Base-by-base conservation (phyloP, 1,139 yeast genomes). In the Spathaspora sp. region DNA sequence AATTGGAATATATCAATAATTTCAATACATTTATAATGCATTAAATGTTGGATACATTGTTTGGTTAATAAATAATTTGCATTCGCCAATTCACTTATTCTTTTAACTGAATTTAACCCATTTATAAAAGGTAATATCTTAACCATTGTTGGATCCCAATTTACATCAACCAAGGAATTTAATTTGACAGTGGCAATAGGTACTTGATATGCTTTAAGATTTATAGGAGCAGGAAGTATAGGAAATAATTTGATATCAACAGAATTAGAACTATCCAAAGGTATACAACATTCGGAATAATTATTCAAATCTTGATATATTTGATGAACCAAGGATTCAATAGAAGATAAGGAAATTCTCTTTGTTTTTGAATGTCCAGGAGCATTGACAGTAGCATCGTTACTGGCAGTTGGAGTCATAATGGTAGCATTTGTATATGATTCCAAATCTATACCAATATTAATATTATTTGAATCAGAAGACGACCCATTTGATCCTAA, bases 61-160 rank as follows among this genome's bases (percentile, higher is more conserved):
- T 84, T 82, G 4, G 96, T 89, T 44, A 93, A 70, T 15, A 77
- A 70, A 53, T 84, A 86, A 57, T 90, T 95, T 23, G 97, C 87
- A 55, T 88, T 83, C 1, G 97, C 90, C 42, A 90, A 63, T 48
- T 82, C 82, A 36, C 97, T 81, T 37, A 95, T 91, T 49, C 80
- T 78, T 38, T 81, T 77, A 16, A 93, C 81, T 2, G 95, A 88
- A 60, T 93, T 91, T 43, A 90, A 74, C 1, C 99, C 99, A 59
- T 95, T 82, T 41, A 93, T 89, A 55, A 75, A 86, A 0, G 97
- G 97, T 11, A 89, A 68, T 29, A 93, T 87, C 54, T 86, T 86
- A 39, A 89, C 73, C 95, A 93, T 86, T 2, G 98, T 93, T 1
- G 98, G 97, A 61, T 93, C 99, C 98, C 99, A 93, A 56, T 88